A percentile compares a stretch with the other conserved stretches of the same genome.
These are phyloP conservation scores for Lipomyces mesembrius DNA, from an alignment of 805 yeast species.

Conservation along the genomic window DNA sequence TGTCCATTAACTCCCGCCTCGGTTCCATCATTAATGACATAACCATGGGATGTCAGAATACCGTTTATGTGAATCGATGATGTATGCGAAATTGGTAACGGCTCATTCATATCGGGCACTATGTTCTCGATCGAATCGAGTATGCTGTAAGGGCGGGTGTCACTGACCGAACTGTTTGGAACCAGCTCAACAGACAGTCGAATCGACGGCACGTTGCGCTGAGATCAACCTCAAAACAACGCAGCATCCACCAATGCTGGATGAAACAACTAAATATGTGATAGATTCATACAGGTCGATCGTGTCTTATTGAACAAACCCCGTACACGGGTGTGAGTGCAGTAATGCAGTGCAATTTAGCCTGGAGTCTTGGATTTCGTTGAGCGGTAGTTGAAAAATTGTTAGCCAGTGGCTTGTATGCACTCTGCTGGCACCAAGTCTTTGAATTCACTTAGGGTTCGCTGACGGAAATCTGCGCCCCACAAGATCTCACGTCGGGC, in stretches of 20 bases:
- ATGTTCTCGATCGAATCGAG: not conserved
- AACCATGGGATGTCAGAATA: conserved; percentile 32
- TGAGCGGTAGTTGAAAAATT: too few species aligned
- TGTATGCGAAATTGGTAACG: conserved; percentile 10
- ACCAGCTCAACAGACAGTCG: not conserved
- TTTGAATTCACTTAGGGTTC: too few species aligned
- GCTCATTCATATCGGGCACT: not conserved
- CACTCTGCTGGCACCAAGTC: not conserved
- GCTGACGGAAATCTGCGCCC: too few species aligned
- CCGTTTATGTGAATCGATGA: conserved; percentile 34
- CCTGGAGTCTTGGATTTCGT: not conserved
- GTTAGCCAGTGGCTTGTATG: too few species aligned
- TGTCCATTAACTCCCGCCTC: conserved; percentile 10
- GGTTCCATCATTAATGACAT: conserved; percentile 22
- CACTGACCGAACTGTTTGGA: not conserved
- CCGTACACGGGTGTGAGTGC: not conserved
- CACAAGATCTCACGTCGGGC: too few species aligned
- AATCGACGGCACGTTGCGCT: not conserved
- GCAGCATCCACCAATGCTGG: conserved; percentile 5
- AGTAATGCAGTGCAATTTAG: not conserved
- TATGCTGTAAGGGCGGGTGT: not conserved
- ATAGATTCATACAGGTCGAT: not conserved
- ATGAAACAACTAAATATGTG: not conserved
- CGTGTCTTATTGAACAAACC: not conserved
- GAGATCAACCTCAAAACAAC: not conserved